Evolutionary conservation across 2,329 filamentous ascomycete species (phyloP).

Genomic region (Teratosphaeria viscida): DNA sequence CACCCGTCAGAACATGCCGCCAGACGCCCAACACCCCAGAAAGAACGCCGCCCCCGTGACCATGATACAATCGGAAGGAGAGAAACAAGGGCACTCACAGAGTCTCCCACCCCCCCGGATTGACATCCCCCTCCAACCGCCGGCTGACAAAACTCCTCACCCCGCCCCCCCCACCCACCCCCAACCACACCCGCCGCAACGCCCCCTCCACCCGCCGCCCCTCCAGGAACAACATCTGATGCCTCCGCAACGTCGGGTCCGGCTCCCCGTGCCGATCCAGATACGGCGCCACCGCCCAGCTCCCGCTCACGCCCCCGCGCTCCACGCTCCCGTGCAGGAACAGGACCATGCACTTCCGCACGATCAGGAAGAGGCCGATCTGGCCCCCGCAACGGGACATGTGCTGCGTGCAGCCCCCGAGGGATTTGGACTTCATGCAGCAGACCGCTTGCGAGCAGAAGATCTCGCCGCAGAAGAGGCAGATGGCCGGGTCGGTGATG

Average conservation of each 20-base stretch:
- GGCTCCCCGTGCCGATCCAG: slow-evolving; percentile 93
- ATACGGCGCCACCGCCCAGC: slow-evolving; percentile 80
- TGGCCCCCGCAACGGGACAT: slow-evolving; percentile 80
- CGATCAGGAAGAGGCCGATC: slow-evolving; percentile 90
- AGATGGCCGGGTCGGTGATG: slow-evolving; percentile 79
- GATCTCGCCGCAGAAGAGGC: slow-evolving; percentile 91
- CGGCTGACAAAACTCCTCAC: slow-evolving; percentile 82
- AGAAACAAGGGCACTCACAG: slow-evolving; percentile 21
- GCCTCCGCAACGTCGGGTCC: slow-evolving; percentile 75
- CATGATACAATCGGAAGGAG: neutral
- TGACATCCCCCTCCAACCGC: slow-evolving; percentile 88
- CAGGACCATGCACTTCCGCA: slow-evolving; percentile 87
- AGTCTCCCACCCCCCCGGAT: slow-evolving; percentile 94
- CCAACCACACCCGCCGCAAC: slow-evolving; percentile 74
- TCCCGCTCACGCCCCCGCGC: slow-evolving; percentile 65
- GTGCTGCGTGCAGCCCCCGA: slow-evolving; percentile 83
- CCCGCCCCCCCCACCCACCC: slow-evolving; percentile 45
- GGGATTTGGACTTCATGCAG: slow-evolving; percentile 57
- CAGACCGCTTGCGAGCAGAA: slow-evolving; percentile 92
- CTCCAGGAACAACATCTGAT: slow-evolving; percentile 82
- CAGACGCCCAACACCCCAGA: no score
- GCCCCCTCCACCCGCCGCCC: slow-evolving; percentile 88
- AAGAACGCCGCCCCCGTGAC: no score
- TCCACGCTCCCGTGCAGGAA: slow-evolving; percentile 67
- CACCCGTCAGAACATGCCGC: no score